A percentile compares a stretch with the other conserved stretches of the same genome.
Conservation (phyloP, 352 stramenopile genomes). For the Chrysophaeum taylorii region DNA sequence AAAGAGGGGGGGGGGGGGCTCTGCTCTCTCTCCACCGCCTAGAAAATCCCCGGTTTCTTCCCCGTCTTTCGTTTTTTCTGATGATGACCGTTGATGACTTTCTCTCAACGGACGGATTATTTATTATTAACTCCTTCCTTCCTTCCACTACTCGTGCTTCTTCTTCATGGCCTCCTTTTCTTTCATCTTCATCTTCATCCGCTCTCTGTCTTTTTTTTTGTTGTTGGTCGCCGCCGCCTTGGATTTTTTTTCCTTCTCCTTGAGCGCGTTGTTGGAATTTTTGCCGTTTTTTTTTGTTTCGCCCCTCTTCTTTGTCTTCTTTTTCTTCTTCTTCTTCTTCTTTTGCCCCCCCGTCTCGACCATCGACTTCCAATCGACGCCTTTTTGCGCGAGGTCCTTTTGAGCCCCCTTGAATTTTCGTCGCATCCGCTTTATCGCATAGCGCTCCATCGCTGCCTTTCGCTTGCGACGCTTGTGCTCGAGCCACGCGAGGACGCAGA, state of each 20-base stretch:
- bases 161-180: conserved; percentile 19
- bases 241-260: conserved; percentile 24
- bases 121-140: background rate
- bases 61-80: too few relatives aligned
- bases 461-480: conserved; percentile 78
- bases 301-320: conserved; percentile 35
- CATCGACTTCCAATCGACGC: conserved; percentile 61
- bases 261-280: conserved; percentile 19
- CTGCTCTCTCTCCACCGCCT: background rate
- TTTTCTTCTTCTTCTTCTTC: conserved; percentile 48
- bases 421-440: conserved; percentile 82
- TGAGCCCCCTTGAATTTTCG: conserved; percentile 78
- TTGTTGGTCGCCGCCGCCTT: too few relatives aligned
- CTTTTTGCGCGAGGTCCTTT: conserved; percentile 31
- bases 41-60: background rate
- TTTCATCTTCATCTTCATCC: conserved; percentile 25
- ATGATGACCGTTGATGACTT: too few relatives aligned
- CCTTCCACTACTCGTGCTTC: conserved; percentile 26
- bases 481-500: conserved; percentile 64
- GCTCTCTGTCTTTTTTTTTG: conserved; percentile 24
- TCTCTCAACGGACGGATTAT: too few relatives aligned
- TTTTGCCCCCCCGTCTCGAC: conserved; percentile 54
- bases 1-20: too few relatives aligned
- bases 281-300: conserved; percentile 10
- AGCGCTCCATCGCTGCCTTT: conserved; percentile 76